Percentiles rank a stretch among this genome's conserved stretches.
phyloP scores from a whole-genome alignment of 2,329 filamentous ascomycete species.

The Intubia oerlemansii region DNA sequence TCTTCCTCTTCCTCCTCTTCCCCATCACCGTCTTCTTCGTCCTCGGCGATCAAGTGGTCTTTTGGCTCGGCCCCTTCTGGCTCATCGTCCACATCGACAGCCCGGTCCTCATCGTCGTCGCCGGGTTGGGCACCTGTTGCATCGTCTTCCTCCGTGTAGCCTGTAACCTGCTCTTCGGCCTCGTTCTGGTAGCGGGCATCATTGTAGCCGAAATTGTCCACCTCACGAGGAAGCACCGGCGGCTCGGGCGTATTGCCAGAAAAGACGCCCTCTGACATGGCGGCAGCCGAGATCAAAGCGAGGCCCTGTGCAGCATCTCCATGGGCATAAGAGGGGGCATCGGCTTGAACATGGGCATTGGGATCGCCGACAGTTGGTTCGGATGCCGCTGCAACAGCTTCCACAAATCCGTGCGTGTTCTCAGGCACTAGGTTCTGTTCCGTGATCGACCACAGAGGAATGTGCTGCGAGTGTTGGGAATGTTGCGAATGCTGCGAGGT shows the following conservation, averaged over 20 bases:
- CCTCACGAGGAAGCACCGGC: constrained; percentile 8
- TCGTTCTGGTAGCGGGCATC: constrained; percentile 11
- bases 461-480: too few species aligned
- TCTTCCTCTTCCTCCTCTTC: constrained; percentile 2
- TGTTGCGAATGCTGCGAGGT: too few species aligned
- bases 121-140: constrained; percentile 10
- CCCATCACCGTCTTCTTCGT: constrained; percentile 10
- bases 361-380: too few species aligned
- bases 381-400: too few species aligned
- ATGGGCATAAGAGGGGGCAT: too few species aligned
- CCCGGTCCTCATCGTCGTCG: constrained; percentile 6
- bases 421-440: too few species aligned
- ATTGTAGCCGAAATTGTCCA: constrained; percentile 9
- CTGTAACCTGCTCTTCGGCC: constrained; percentile 11
- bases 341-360: too few species aligned
- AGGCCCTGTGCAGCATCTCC: too few species aligned
- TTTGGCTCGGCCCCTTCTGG: constrained; percentile 10
- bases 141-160: constrained; percentile 14
- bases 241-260: not conserved
- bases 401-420: too few species aligned
- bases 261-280: constrained; percentile 2
- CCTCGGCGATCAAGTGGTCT: constrained; percentile 10
- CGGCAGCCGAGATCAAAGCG: too few species aligned
- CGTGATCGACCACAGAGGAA: too few species aligned
- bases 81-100: constrained; percentile 7